Base-by-base conservation (phyloP, 345 rosid genomes). In the Dovyalis caffra region DNA sequence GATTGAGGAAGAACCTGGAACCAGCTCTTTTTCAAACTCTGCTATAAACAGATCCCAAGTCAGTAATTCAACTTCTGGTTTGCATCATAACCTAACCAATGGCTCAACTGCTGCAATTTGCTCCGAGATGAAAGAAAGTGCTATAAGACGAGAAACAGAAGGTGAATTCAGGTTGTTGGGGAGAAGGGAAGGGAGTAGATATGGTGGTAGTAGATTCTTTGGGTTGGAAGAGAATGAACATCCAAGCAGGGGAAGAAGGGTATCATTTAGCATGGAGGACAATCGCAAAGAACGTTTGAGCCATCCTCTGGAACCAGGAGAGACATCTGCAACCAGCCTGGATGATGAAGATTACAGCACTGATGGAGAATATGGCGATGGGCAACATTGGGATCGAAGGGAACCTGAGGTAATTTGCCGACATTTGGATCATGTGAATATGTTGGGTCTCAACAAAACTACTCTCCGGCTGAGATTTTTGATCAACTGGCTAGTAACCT, bases 111-210 rank as follows among this genome's bases (percentile, higher is more conserved):
- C 88, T 70, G 90, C 79, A 73, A 84, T 83, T 79, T 74, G 87
- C 69, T 45, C 85, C 0, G 95, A 84, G 34, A 81, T 85, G 49
- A 95, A 91, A 83, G 98, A 95, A 76, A 93, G 97, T 84, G 99
- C 99, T 16, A 95, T 95, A 80, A 89, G 95, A 83, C 89, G 99
- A 81, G 99, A 95, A 85, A 95, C 99, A 0, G 99, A 95, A 88
- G 99, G 98, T n/a, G 97, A 92, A 60, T 95, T 95, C 80, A 84
- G 99, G 85, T 81, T 95, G 84, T 69, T 95, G 86, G 97, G 97
- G 71, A 85, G 97, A 77, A 90, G 97, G 77, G 94, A 91, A 77
- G 90, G 90, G 83, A 88, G 77, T 71, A 87, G 87, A 77, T 90
- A 78, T 76, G 81, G 75, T 56, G 97, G 91, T 72, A 88, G 95